Base-by-base conservation (phyloP, 2,329 filamentous ascomycete genomes). In the Claviceps pazoutovae region DNA sequence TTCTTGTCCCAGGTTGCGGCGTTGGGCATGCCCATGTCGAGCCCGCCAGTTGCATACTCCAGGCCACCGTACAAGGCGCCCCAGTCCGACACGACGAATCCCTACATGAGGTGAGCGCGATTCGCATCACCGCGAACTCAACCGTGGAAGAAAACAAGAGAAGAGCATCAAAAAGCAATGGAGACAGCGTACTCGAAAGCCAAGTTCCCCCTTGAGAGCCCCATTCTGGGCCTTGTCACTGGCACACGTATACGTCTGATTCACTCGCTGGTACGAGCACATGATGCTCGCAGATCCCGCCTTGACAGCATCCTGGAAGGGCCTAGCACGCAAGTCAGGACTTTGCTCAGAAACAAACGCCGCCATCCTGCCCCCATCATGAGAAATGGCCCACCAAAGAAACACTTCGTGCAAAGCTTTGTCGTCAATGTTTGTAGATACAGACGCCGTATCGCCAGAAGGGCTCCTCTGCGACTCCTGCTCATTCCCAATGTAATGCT, bases 401-500 rank as follows among this genome's bases (percentile, higher is more conserved):
- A 86, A 87, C 0, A 86, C 64, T 63, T 80, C 75, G 45, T 82
- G 74, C 64, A 83, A 73, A 0, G 78, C 77, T 52, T 73, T 70
- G 58, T 83, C 80, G 51, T 82, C 78, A 23, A 83, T 73, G 49
- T 83, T 83, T 5, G 74, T 69, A 4, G 73, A 76, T 9, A 76
- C 60, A 0, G 74, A 57, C 55, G 82, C 76, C 4, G 76, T 72
- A 46, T 82, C 74, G 13, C 59, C 62, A 46, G 74, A 77, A 68
- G 79, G 85, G 76, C 68, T 83, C 69, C 74, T 86, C 74, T 74
- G 69, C 4, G 70, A 82, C 64, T 95, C 88, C 63, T 95, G 88
- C 66, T 94, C 88, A 56, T 74, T 89, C 49, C 71, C 76, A 16
- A 90, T 71, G 48, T 74, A 87, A 60, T 91, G 86, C 70, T 89